phyloP scores from a whole-genome alignment of 2,329 filamentous ascomycete species.

The Cladosporium sp. region DNA sequence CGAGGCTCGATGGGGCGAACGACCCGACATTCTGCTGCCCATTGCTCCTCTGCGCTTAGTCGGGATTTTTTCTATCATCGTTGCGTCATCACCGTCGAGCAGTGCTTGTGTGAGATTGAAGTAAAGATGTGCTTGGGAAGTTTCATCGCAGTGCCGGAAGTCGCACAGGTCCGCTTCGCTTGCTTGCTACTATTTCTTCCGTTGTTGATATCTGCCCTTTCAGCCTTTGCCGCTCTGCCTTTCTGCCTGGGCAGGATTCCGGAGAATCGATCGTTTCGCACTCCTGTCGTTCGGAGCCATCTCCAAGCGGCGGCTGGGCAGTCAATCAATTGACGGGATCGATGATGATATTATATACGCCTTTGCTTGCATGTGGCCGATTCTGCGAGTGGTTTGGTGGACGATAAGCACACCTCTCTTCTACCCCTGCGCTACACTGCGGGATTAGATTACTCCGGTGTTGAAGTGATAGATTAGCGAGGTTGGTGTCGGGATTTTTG shows the following conservation, averaged over 20 bases:
- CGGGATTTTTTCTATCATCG: not conserved
- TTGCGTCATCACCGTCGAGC: not conserved
- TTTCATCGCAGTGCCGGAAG: no score
- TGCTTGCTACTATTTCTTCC: not conserved
- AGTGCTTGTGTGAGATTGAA: not conserved
- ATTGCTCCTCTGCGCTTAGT: not conserved
- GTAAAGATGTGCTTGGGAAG: not conserved
- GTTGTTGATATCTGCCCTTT: not conserved
- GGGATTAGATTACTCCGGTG: not conserved
- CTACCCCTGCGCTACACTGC: not conserved
- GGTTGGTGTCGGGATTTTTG: not conserved
- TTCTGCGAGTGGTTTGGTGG: not conserved
- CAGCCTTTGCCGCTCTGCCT: not conserved
- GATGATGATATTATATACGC: not conserved
- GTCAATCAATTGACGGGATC: not conserved
- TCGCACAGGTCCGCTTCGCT: not conserved
- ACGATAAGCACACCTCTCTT: not conserved
- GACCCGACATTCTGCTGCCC: not conserved
- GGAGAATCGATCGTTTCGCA: constrained; percentile 3
- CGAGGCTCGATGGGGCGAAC: not conserved
- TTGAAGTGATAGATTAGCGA: not conserved
- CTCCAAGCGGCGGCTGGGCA: not conserved
- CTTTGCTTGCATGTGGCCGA: not conserved
- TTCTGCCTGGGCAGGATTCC: not conserved
- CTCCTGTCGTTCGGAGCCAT: not conserved